Conservation (phyloP, 495 filamentous ascomycete species). For the Daldinia decipiens region DNA sequence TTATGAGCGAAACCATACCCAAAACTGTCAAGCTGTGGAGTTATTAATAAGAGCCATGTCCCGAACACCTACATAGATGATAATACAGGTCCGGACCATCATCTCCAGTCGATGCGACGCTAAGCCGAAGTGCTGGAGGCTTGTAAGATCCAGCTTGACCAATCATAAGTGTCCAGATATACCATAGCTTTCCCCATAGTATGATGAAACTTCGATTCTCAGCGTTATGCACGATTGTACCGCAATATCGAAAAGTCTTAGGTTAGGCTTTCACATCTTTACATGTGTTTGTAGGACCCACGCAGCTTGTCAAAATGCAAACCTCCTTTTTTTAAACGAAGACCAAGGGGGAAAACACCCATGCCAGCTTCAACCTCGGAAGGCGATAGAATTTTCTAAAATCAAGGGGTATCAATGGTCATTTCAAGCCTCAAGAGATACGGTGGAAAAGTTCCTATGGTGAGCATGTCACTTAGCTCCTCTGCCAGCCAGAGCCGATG, state of each 20-base stretch:
- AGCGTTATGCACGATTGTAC: conserved; percentile 30
- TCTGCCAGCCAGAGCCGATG: conserved; percentile 56
- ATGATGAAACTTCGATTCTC: conserved; percentile 31
- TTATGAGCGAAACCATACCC: conserved; percentile 8
- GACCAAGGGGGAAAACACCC: conserved; percentile 4
- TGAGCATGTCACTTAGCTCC: conserved; percentile 51
- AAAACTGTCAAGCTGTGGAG: conserved; percentile 28
- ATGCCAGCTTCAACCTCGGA: conserved; percentile 22
- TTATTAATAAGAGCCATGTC: conserved; percentile 32
- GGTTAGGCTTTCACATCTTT: conserved; percentile 4
- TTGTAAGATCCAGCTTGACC: conserved; percentile 10
- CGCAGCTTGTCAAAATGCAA: conserved; percentile 7
- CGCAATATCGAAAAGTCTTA: conserved; percentile 14
- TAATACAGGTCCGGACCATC: conserved; percentile 41
- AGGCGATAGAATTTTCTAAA: conserved; percentile 18
- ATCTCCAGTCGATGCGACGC: conserved; percentile 40
- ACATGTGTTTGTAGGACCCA: conserved; percentile 7
- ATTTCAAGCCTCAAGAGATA: conserved; percentile 16
- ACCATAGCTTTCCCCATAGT: conserved; percentile 12
- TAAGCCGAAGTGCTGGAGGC: conserved; percentile 22
- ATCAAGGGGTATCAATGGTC: conserved; percentile 29
- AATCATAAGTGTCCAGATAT: conserved; percentile 10
- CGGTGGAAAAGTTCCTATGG: not conserved
- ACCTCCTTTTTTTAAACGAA: conserved; percentile 6
- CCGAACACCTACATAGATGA: conserved; percentile 15